Percentiles rank a stretch among this genome's conserved stretches.
phyloP scores from a whole-genome alignment of 108 stramenopile genomes.

The Skeletonema marinoi region DNA sequence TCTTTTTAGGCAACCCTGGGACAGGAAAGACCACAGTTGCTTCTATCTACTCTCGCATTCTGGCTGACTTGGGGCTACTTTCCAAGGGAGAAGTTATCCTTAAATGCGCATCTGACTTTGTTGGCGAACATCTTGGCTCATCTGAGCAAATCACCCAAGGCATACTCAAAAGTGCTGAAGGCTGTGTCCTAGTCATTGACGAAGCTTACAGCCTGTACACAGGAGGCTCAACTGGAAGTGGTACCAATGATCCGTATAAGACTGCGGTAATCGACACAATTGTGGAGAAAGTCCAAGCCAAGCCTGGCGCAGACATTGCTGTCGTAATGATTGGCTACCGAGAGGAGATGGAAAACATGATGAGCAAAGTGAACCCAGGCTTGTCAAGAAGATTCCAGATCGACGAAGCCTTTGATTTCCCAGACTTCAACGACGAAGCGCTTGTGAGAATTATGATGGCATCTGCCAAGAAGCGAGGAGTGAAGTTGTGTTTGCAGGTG shows the following conservation, averaged over 20 bases:
- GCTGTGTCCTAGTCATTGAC: slow-evolving; percentile 80
- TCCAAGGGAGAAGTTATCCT: slow-evolving; percentile 69
- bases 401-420: slow-evolving; percentile 71
- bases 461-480: slow-evolving; percentile 5
- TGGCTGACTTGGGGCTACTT: slow-evolving; percentile 72
- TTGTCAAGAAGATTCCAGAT: slow-evolving; percentile 63
- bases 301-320: slow-evolving; percentile 69
- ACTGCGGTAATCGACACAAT: slow-evolving; percentile 69
- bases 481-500: slow-evolving; percentile 25
- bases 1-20: slow-evolving; percentile 82
- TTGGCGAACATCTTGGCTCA: slow-evolving; percentile 55
- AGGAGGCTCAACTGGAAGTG: slow-evolving; percentile 1
- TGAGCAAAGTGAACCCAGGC: slow-evolving; percentile 69
- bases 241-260: slow-evolving; percentile 55
- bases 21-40: slow-evolving; percentile 81
- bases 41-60: slow-evolving; percentile 58
- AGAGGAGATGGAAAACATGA: slow-evolving; percentile 66
- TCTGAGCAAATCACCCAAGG: slow-evolving; percentile 55
- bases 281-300: slow-evolving; percentile 77
- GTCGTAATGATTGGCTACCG: slow-evolving; percentile 79
- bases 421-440: slow-evolving; percentile 70
- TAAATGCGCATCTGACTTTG: slow-evolving; percentile 69
- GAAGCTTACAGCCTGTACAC: slow-evolving; percentile 59
- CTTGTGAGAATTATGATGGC: slow-evolving; percentile 52
- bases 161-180: slow-evolving; percentile 58